A percentile compares a stretch with the other conserved stretches of the same genome.
Evolutionary conservation across 768 basidiomycete genomes (phyloP).

Genomic region (Paxillus involutus): DNA sequence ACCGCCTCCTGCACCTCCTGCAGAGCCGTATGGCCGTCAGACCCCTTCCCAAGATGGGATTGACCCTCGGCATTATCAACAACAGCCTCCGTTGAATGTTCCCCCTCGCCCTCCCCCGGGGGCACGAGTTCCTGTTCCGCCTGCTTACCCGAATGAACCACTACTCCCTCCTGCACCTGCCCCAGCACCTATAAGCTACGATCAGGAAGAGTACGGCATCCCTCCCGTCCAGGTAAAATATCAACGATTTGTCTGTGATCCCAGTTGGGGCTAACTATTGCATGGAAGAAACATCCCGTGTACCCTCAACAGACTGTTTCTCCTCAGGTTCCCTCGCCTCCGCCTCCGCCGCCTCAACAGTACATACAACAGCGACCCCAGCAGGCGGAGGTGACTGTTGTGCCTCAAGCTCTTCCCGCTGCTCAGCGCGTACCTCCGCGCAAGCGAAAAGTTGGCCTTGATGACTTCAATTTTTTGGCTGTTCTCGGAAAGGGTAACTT

Average conservation of each 20-base stretch:
- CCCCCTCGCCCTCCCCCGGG: constrained; percentile 38
- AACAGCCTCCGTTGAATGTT: constrained; percentile 30
- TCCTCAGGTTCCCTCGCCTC: constrained; percentile 14
- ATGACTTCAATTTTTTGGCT: constrained; percentile 98
- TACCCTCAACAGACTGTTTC: constrained; percentile 25
- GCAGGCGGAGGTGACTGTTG: constrained; percentile 21
- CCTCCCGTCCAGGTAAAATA: constrained; percentile 23
- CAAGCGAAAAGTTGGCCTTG: constrained; percentile 89
- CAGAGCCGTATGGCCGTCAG: constrained; percentile 24
- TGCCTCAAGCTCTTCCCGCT: constrained; percentile 35
- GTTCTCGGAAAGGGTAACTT: constrained; percentile 99
- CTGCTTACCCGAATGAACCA: constrained; percentile 34
- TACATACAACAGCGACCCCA: constrained; percentile 29
- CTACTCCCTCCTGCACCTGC: constrained; percentile 23
- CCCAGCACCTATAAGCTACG: constrained; percentile 20
- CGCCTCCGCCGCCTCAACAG: constrained; percentile 23
- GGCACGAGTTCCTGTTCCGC: constrained; percentile 36
- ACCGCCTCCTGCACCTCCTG: constrained; percentile 18
- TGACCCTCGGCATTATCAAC: constrained; percentile 41
- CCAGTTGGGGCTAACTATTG: constrained; percentile 5
- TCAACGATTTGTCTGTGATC: background rate
- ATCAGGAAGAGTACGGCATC: constrained; percentile 27
- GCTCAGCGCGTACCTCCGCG: constrained; percentile 44
- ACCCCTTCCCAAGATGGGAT: constrained; percentile 36
- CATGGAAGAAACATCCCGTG: constrained; percentile 13